Conservation (phyloP, 2,329 filamentous ascomycete genomes). For the Chalaropsis ovoidea region DNA sequence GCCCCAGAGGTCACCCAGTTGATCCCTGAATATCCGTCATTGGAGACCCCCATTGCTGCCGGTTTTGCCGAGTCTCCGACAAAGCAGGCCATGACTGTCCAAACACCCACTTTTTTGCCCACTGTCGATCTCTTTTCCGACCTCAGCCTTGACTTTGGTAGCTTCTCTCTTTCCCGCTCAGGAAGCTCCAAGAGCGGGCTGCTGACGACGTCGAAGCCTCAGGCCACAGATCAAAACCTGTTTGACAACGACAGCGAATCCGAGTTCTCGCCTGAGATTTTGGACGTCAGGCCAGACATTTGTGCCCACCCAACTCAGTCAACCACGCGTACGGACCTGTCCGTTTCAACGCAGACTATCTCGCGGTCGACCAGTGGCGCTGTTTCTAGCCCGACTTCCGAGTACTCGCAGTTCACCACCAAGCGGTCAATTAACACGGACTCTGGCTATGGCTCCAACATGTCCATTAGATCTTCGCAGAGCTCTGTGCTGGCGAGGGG, state of each 20-base stretch:
- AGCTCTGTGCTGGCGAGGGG: conserved; percentile 30
- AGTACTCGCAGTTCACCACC: conserved; percentile 33
- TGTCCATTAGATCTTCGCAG: conserved; percentile 46
- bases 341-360: conserved; percentile 23
- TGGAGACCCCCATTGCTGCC: conserved; percentile 16
- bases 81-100: background rate
- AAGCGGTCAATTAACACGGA: conserved; percentile 45
- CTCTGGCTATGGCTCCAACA: conserved; percentile 52
- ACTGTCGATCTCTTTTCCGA: conserved; percentile 13
- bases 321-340: background rate
- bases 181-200: conserved; percentile 28
- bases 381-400: conserved; percentile 38
- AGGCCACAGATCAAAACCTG: conserved; percentile 40
- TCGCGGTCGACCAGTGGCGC: conserved; percentile 41
- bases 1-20: background rate
- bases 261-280: conserved; percentile 31
- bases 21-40: background rate
- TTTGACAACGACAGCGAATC: conserved; percentile 36
- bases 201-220: conserved; percentile 41
- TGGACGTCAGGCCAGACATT: conserved; percentile 37
- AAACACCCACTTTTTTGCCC: background rate
- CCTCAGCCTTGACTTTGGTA: conserved; percentile 28
- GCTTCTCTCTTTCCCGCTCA: conserved; percentile 32
- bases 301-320: conserved; percentile 35
- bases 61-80: conserved; percentile 6